Percentiles rank a stretch among this genome's conserved stretches.
Conservation (phyloP, 106 monocot species). For the Ottelia alismoides region DNA sequence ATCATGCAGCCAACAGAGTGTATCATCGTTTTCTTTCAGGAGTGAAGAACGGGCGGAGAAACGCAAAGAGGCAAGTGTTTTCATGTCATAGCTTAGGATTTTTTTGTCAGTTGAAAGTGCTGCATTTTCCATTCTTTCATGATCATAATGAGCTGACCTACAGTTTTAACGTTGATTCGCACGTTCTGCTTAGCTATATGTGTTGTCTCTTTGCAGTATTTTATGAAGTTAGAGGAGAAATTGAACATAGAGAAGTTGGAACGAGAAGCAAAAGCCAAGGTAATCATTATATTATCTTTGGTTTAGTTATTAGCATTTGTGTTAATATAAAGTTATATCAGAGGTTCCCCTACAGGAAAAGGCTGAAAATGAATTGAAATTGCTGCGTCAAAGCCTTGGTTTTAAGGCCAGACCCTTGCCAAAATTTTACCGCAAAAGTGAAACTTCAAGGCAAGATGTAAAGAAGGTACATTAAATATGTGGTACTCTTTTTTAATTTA, state of each 20-base stretch:
- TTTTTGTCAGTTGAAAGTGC: not conserved
- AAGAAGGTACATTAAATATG: no score
- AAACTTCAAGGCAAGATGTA: no score
- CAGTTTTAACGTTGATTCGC: not conserved
- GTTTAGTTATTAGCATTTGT: not conserved
- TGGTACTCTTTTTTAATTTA: no score
- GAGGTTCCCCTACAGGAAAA: not conserved
- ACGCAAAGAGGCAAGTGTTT: not conserved
- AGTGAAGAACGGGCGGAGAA: slow-evolving; percentile 9
- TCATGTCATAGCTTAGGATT: not conserved
- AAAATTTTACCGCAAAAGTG: no score
- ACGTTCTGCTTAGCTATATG: not conserved
- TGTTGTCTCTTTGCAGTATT: slow-evolving; percentile 5
- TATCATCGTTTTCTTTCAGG: slow-evolving; percentile 4
- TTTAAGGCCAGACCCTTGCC: slow-evolving; percentile 14
- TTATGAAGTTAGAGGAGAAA: slow-evolving; percentile 14
- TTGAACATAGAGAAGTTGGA: slow-evolving; percentile 8
- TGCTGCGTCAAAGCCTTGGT: slow-evolving; percentile 19
- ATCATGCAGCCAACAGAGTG: not conserved
- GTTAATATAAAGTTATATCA: not conserved
- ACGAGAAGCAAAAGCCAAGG: slow-evolving; percentile 12
- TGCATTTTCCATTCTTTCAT: not conserved
- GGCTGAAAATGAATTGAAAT: slow-evolving; percentile 4
- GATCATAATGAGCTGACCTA: not conserved
- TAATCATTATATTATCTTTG: not conserved